Conservation (phyloP, 352 stramenopile species). For the Phytophthora hybrid region DNA sequence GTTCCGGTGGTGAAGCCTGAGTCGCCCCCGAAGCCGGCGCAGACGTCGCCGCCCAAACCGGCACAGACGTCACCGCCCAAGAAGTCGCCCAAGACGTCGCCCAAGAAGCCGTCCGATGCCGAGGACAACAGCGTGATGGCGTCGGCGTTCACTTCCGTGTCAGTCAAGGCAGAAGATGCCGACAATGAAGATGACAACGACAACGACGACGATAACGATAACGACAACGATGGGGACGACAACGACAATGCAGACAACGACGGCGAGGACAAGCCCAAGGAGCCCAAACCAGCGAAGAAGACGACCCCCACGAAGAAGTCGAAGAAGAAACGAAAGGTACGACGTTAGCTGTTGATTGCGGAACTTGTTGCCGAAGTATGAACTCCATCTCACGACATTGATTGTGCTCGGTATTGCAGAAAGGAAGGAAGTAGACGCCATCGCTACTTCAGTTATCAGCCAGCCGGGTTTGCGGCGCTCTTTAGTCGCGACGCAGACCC, state of each 20-base stretch:
- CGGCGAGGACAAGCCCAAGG: conserved; percentile 31
- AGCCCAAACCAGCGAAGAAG: conserved; percentile 37
- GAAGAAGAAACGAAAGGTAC: conserved; percentile 81
- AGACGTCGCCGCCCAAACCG: conserved; percentile 27
- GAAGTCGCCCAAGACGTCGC: conserved; percentile 30
- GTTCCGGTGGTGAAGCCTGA: conserved; percentile 22
- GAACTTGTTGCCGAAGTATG: conserved; percentile 12
- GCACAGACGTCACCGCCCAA: conserved; percentile 22
- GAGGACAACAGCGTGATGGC: conserved; percentile 33
- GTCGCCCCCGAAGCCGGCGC: conserved; percentile 15
- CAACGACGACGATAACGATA: conserved; percentile 43
- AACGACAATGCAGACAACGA: conserved; percentile 25
- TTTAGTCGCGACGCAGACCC: conserved; percentile 19
- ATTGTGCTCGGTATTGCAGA: conserved; percentile 33
- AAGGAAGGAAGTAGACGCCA: conserved; percentile 54
- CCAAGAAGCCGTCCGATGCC: conserved; percentile 31
- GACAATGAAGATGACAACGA: conserved; percentile 49
- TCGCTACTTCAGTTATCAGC: conserved; percentile 32
- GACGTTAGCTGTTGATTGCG: conserved; percentile 14
- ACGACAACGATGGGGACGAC: conserved; percentile 35
- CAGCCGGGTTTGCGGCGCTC: conserved; percentile 18
- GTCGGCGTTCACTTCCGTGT: conserved; percentile 43
- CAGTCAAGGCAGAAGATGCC: conserved; percentile 35
- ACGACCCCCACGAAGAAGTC: conserved; percentile 58
- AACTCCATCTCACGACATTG: conserved; percentile 16